phyloP scores from a whole-genome alignment of 176 grass and related monocot genomes.

The Oryza meyeriana region DNA sequence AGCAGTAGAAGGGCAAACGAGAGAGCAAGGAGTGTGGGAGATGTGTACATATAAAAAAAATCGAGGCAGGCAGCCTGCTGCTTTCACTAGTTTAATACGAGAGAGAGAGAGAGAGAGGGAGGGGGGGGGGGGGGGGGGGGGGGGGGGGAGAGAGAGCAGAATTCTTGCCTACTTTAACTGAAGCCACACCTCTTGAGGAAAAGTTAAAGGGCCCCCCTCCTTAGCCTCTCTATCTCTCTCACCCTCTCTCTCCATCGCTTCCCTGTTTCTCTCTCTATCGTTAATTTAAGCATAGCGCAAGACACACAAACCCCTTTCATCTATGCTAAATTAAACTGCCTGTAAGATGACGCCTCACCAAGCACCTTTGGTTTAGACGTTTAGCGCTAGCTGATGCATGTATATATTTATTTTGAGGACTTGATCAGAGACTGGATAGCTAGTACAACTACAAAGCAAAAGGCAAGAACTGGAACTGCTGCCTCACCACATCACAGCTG shows the following conservation, averaged over 20 bases:
- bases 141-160: slow-evolving; percentile 50
- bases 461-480: slow-evolving; percentile 32
- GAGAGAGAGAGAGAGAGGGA: slow-evolving; percentile 39
- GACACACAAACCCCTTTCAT: slow-evolving; percentile 33
- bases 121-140: slow-evolving; percentile 36
- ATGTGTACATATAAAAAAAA: slow-evolving; percentile 73
- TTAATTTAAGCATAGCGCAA: slow-evolving; percentile 25
- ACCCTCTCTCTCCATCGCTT: slow-evolving; percentile 11
- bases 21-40: slow-evolving; percentile 38
- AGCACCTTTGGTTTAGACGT: slow-evolving; percentile 22
- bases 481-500: slow-evolving; percentile 47
- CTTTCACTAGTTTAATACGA: slow-evolving; percentile 62
- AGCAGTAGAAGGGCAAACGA: slow-evolving; percentile 40
- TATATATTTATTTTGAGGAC: slow-evolving; percentile 22
- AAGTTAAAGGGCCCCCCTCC: slow-evolving; percentile 64
- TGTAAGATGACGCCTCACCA: slow-evolving; percentile 37
- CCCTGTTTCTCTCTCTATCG: slow-evolving; percentile 3
- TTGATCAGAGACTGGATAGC: slow-evolving; percentile 6
- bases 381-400: slow-evolving; percentile 6
- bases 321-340: slow-evolving; percentile 29
- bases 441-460: slow-evolving; percentile 50
- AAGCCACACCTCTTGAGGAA: slow-evolving; percentile 65
- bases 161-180: slow-evolving; percentile 89
- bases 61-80: slow-evolving; percentile 55
- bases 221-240: slow-evolving; percentile 11